These are phyloP conservation scores for Ophiostoma ulmi DNA, from an alignment of 2,329 filamentous ascomycete species.

Conservation along the genomic window DNA sequence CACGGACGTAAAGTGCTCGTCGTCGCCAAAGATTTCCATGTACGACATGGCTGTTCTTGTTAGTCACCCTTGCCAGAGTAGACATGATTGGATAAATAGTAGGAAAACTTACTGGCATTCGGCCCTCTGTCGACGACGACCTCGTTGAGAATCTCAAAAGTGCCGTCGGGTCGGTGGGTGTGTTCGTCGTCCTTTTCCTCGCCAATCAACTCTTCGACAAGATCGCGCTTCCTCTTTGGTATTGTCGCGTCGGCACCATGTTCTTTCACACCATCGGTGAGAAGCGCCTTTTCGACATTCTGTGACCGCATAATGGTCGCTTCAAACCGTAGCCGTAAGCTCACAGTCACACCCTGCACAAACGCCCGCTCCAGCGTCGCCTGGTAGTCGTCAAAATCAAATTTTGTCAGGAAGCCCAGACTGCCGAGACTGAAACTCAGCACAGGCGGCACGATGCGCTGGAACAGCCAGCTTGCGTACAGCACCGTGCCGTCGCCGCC, in stretches of 20 bases:
- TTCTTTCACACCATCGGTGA: not conserved
- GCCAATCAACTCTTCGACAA: conserved; percentile 86
- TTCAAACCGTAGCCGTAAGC: conserved; percentile 82
- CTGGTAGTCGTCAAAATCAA: conserved; percentile 75
- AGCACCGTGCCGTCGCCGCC: conserved; percentile 96
- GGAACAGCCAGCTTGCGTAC: conserved; percentile 95
- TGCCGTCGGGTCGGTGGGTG: conserved; percentile 79
- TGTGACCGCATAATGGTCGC: conserved; percentile 85
- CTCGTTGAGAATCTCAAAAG: conserved; percentile 90
- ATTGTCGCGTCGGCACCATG: conserved; percentile 22
- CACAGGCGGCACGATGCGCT: conserved; percentile 88
- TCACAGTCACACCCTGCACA: conserved; percentile 78
- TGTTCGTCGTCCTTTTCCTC: conserved; percentile 77
- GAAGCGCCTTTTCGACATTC: conserved; percentile 14
- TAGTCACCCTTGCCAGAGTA: not conserved
- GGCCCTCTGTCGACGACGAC: conserved; percentile 94
- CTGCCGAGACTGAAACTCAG: conserved; percentile 86
- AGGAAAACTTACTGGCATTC: conserved; percentile 45
- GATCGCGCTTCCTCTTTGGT: conserved; percentile 44
- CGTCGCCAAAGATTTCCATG: conserved; percentile 88
- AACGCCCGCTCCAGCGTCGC: conserved; percentile 68
- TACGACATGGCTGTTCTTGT: conserved; percentile 70
- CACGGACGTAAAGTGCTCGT: conserved; percentile 91
- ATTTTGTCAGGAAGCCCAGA: conserved; percentile 91
- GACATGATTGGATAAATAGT: not conserved